These are phyloP conservation scores for Ogataea glucozyma DNA, from an alignment of 805 yeast species.

Conservation along the genomic window DNA sequence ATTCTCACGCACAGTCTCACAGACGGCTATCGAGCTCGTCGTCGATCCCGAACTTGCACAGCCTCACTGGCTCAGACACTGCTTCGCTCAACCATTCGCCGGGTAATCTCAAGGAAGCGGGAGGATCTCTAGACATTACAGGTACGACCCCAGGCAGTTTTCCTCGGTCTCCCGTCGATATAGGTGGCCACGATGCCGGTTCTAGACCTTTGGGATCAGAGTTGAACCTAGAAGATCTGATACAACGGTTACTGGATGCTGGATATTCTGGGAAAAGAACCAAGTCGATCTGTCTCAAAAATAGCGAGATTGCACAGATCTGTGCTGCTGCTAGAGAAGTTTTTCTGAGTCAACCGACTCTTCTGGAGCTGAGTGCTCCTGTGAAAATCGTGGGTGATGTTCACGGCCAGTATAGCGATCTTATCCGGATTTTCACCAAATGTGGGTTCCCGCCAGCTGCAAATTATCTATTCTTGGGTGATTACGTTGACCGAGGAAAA, in stretches of 20 bases:
- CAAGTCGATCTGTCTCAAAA: slow-evolving; percentile 83
- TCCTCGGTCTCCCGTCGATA: slow-evolving; percentile 25
- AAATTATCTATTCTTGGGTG: slow-evolving; percentile 90
- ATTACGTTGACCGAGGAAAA: slow-evolving; percentile 97
- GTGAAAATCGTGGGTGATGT: slow-evolving; percentile 91
- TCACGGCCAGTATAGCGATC: slow-evolving; percentile 94
- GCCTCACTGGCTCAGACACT: no score
- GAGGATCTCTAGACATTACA: no score
- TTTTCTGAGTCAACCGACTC: slow-evolving; percentile 84
- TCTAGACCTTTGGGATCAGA: no score
- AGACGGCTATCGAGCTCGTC: slow-evolving; percentile 11
- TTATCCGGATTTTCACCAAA: slow-evolving; percentile 86
- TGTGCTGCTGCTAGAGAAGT: slow-evolving; percentile 89
- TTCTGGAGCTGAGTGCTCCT: slow-evolving; percentile 83
- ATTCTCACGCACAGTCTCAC: slow-evolving; percentile 8
- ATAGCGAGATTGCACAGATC: slow-evolving; percentile 82
- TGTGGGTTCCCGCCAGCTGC: slow-evolving; percentile 97
- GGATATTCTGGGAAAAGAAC: slow-evolving; percentile 96
- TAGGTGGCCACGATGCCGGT: slow-evolving; percentile 9
- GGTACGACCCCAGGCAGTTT: no score
- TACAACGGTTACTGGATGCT: slow-evolving; percentile 89
- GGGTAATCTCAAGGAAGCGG: no score
- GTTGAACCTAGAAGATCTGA: slow-evolving; percentile 70
- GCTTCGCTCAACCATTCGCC: no score
- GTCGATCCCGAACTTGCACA: slow-evolving; percentile 12